phyloP scores from a whole-genome alignment of 805 yeast genomes.

The Alloascoidea africana region DNA sequence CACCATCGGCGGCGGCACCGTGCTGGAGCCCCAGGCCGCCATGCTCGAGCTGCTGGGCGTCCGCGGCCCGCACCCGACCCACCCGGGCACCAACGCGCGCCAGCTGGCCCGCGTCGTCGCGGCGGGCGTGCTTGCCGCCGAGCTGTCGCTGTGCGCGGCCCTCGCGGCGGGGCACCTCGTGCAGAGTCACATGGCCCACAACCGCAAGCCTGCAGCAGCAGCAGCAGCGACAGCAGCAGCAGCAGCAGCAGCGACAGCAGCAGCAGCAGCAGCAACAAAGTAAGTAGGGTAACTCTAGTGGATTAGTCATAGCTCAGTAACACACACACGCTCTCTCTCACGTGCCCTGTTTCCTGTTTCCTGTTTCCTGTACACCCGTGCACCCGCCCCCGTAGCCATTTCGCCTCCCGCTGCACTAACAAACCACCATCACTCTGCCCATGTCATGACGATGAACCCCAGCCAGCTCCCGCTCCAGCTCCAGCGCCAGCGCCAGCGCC shows the following conservation, averaged over 20 bases:
- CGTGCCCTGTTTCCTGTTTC: neutral
- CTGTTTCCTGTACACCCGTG: too few relatives aligned
- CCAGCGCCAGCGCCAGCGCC: too few relatives aligned
- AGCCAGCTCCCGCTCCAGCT: too few relatives aligned
- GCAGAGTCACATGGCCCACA: constrained; percentile 93
- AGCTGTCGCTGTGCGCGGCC: constrained; percentile 86
- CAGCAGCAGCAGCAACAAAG: neutral
- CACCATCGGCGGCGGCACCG: constrained; percentile 98
- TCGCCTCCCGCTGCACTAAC: too few relatives aligned
- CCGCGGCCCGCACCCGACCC: constrained; percentile 86
- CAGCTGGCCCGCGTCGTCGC: constrained; percentile 90
- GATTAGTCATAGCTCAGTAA: constrained; percentile 6
- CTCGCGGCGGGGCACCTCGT: constrained; percentile 98
- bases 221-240: constrained; percentile 8
- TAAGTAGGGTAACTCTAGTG: constrained; percentile 5
- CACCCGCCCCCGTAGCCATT: too few relatives aligned
- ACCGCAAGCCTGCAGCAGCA: constrained; percentile 37
- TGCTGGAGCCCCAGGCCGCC: constrained; percentile 91
- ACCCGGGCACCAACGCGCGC: constrained; percentile 90
- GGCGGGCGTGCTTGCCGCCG: constrained; percentile 91
- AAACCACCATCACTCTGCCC: too few relatives aligned
- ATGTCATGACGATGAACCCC: too few relatives aligned
- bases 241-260: constrained; percentile 2
- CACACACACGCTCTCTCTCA: constrained; percentile 5
- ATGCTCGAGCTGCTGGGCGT: constrained; percentile 92